phyloP scores from a whole-genome alignment of 2,329 filamentous ascomycete species.

The Pseudonectria buxi region DNA sequence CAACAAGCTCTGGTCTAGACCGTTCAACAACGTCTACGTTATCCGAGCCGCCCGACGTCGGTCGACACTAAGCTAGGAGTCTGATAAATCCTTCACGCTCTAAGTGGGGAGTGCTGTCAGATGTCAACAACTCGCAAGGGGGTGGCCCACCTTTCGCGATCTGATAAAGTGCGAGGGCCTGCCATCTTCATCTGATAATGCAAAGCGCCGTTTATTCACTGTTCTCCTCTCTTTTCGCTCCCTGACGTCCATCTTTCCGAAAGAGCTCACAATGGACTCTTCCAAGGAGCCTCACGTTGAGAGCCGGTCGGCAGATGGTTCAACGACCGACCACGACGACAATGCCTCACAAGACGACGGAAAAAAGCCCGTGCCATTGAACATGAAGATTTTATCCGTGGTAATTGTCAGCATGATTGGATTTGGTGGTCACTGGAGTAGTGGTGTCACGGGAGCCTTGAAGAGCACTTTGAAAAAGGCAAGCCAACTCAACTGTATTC shows the following conservation, averaged over 20 bases:
- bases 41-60: too few species aligned
- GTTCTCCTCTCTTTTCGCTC: background rate
- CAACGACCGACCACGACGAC: constrained; percentile 10
- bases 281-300: constrained; percentile 5
- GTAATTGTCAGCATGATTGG: constrained; percentile 47
- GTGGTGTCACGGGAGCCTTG: constrained; percentile 54
- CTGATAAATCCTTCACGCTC: too few species aligned
- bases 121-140: background rate
- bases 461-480: constrained; percentile 54
- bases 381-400: constrained; percentile 33
- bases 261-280: constrained; percentile 3
- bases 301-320: constrained; percentile 1
- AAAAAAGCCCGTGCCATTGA: constrained; percentile 20
- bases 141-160: constrained; percentile 13
- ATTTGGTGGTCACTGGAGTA: constrained; percentile 54
- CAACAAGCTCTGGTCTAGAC: too few species aligned
- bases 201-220: background rate
- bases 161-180: constrained; percentile 15
- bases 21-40: too few species aligned
- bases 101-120: too few species aligned
- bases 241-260: background rate
- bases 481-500: background rate
- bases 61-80: too few species aligned
- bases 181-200: constrained; percentile 7
- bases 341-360: constrained; percentile 9